phyloP scores from a whole-genome alignment of 179 eudicot genomes.

The Pouteria campechiana region DNA sequence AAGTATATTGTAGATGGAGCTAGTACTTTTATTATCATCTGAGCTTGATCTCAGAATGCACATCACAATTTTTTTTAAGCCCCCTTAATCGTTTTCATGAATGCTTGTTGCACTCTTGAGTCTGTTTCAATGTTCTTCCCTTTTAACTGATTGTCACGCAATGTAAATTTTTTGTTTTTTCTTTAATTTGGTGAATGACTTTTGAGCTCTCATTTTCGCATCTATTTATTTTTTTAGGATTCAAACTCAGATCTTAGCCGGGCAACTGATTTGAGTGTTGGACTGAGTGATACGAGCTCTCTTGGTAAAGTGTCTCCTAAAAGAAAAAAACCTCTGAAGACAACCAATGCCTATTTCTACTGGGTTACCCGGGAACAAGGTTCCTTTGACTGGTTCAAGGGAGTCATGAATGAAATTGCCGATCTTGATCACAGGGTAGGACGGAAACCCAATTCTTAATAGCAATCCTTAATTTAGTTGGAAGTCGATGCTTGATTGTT shows the following conservation, averaged over 20 bases:
- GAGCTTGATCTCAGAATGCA: neutral
- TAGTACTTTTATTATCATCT: neutral
- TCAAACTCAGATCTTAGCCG: conserved; percentile 24
- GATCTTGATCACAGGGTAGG: conserved; percentile 87
- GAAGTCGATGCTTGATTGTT: neutral
- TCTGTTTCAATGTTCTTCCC: no score
- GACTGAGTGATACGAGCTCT: conserved; percentile 15
- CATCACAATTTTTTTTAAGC: neutral
- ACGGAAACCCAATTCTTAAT: neutral
- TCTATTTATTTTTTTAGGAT: conserved; percentile 24
- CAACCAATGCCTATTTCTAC: conserved; percentile 94
- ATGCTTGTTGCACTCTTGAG: no score
- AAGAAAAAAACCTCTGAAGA: conserved; percentile 55
- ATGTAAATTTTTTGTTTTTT: no score
- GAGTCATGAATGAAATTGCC: conserved; percentile 95
- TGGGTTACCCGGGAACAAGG: conserved; percentile 98
- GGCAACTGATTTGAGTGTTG: conserved; percentile 23
- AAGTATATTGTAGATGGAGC: conserved; percentile 9
- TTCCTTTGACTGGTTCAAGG: conserved; percentile 98
- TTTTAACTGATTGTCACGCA: no score
- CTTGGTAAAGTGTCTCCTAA: conserved; percentile 23
- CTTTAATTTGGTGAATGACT: no score
- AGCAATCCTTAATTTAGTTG: neutral
- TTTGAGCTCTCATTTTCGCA: no score
- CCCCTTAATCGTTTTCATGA: no score